Conservation (phyloP, 1,139 yeast species). For the Ogataea hybrid region DNA sequence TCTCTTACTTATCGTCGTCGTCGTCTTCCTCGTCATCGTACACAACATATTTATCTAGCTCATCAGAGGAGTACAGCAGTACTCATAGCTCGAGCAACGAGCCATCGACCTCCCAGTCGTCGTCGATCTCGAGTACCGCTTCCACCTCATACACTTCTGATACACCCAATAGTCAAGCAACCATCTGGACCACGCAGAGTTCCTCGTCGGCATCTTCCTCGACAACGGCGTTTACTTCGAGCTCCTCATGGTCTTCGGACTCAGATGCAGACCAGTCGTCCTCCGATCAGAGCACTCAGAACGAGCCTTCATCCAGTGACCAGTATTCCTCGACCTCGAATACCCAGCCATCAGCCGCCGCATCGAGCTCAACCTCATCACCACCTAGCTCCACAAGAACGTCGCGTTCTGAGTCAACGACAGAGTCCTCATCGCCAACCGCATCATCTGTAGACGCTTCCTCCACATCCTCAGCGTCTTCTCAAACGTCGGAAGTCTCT, state of each 20-base stretch:
- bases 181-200: background rate
- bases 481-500: slow-evolving; percentile 4
- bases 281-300: background rate
- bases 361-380: slow-evolving; percentile 2
- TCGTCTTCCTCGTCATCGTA: background rate
- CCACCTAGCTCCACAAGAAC: too few species aligned
- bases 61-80: background rate
- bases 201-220: background rate
- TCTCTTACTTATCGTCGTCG: background rate
- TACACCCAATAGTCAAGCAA: slow-evolving; percentile 3
- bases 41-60: background rate
- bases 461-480: slow-evolving; percentile 1
- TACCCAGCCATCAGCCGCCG: slow-evolving; percentile 8
- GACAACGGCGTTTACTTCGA: background rate
- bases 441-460: background rate
- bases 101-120: slow-evolving; percentile 5
- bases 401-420: background rate
- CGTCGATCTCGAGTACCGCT: slow-evolving; percentile 3
- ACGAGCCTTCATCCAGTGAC: background rate
- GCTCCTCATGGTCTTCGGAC: background rate
- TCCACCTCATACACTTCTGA: slow-evolving; percentile 3
- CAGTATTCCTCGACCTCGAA: background rate
- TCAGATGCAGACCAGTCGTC: background rate
- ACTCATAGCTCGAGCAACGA: slow-evolving; percentile 4
- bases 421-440: background rate